Evolutionary conservation across 2,329 filamentous ascomycete genomes (phyloP).

Genomic region (Exserohilum turcica): DNA sequence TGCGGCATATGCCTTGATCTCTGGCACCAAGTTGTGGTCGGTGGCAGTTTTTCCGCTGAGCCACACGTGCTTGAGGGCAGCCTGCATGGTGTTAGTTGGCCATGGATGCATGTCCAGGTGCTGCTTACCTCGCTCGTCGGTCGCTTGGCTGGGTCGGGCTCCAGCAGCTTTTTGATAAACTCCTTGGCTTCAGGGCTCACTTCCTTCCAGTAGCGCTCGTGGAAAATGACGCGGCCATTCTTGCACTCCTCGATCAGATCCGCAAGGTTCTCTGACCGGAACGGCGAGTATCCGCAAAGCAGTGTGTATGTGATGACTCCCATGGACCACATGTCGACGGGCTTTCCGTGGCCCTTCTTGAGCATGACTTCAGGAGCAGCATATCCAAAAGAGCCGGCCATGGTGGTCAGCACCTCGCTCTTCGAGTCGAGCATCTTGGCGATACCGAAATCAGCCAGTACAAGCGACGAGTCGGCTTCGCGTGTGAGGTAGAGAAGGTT

Average conservation of each 20-base stretch:
- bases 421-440: constrained; percentile 95
- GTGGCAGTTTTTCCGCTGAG: constrained; percentile 88
- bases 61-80: constrained; percentile 84
- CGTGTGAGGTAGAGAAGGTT: constrained; percentile 92
- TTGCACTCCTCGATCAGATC: constrained; percentile 96
- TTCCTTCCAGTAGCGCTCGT: constrained; percentile 98
- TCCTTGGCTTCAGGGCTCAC: constrained; percentile 94
- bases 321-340: constrained; percentile 99
- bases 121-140: constrained; percentile 72
- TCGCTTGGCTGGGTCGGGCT: constrained; percentile 76
- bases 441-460: constrained; percentile 97
- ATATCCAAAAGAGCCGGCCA: constrained; percentile 98
- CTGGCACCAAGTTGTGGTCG: constrained; percentile 95
- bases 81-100: constrained; percentile 51
- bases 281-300: constrained; percentile 96
- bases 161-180: constrained; percentile 83
- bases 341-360: constrained; percentile 95
- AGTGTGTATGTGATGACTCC: constrained; percentile 98
- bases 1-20: constrained; percentile 92
- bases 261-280: constrained; percentile 89
- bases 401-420: constrained; percentile 91
- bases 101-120: neutral
- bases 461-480: constrained; percentile 77
- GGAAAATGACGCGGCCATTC: constrained; percentile 83
- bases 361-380: constrained; percentile 98